phyloP scores from a whole-genome alignment of 805 yeast species.

The Candida caryicola region DNA sequence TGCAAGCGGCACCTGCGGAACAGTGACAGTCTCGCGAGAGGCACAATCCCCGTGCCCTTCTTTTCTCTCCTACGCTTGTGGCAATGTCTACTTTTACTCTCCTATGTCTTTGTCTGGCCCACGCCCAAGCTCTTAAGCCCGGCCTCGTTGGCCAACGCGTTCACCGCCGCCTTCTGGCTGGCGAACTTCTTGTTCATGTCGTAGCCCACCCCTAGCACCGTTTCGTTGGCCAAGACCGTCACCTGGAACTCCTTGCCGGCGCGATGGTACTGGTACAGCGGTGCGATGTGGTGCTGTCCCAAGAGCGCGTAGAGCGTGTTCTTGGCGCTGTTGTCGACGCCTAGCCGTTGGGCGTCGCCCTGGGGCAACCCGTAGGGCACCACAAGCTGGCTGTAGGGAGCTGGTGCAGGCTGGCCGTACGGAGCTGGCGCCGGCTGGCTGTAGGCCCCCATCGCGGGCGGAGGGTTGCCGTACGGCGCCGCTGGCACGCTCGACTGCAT shows the following conservation, averaged over 20 bases:
- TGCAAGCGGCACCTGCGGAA: too few relatives aligned
- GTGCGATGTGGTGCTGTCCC: conserved; percentile 23
- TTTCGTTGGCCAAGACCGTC: conserved; percentile 28
- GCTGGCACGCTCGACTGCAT: conserved; percentile 2
- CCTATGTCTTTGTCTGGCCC: conserved; percentile 4
- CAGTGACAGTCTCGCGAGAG: too few relatives aligned
- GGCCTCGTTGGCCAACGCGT: conserved; percentile 20
- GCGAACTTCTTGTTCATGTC: conserved; percentile 38
- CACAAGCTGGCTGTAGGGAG: conserved; percentile 10
- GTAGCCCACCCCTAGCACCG: conserved; percentile 28
- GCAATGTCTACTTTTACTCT: neutral
- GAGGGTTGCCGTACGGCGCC: conserved; percentile 11
- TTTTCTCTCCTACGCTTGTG: too few relatives aligned
- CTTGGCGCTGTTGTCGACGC: conserved; percentile 23
- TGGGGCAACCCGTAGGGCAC: conserved; percentile 1
- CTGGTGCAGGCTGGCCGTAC: conserved; percentile 9
- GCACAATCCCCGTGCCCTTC: too few relatives aligned
- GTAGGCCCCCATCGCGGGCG: conserved; percentile 3
- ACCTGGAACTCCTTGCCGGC: conserved; percentile 21
- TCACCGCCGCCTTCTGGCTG: conserved; percentile 37
- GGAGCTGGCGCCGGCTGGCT: conserved; percentile 8
- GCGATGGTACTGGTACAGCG: conserved; percentile 26
- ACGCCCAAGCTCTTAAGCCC: conserved; percentile 9
- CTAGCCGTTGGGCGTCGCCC: conserved; percentile 1
- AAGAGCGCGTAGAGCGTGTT: conserved; percentile 28